Percentiles rank a stretch among this genome's conserved stretches.
These are phyloP conservation scores for Pythium diclinum DNA, from an alignment of 352 stramenopile genomes.

Conservation along the genomic window DNA sequence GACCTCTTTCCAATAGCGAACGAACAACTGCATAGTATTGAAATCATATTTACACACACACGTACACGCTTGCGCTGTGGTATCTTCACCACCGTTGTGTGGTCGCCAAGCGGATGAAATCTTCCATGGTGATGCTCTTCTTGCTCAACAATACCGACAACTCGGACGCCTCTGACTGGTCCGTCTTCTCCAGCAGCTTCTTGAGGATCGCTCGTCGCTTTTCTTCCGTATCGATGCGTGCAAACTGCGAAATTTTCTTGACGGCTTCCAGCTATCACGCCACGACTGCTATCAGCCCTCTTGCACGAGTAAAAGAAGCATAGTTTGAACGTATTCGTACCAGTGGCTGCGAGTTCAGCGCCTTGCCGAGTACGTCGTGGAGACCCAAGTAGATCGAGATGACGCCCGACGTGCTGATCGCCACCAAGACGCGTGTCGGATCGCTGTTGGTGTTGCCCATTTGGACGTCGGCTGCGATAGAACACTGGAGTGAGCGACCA, in stretches of 20 bases:
- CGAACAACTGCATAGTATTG: not conserved
- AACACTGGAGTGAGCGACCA: not conserved
- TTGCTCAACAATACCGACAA: conserved; percentile 11
- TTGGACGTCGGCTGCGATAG: conserved; percentile 10
- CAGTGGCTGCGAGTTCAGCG: conserved; percentile 39
- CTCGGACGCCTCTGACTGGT: conserved; percentile 13
- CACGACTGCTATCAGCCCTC: not conserved
- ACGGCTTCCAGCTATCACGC: conserved; percentile 36
- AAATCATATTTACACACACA: conserved; percentile 18
- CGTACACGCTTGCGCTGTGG: not conserved
- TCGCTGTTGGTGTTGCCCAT: not conserved
- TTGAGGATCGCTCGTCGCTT: conserved; percentile 43
- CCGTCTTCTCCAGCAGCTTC: conserved; percentile 27
- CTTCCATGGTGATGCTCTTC: conserved; percentile 11
- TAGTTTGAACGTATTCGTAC: conserved; percentile 24
- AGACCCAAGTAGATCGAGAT: conserved; percentile 63
- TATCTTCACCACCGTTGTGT: conserved; percentile 14
- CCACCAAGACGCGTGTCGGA: conserved; percentile 44
- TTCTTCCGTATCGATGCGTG: conserved; percentile 37
- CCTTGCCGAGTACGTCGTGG: conserved; percentile 39
- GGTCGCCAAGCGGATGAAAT: conserved; percentile 29
- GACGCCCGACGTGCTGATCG: conserved; percentile 61
- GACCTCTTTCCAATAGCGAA: not conserved
- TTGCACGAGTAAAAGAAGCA: too few species aligned
- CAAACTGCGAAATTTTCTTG: conserved; percentile 32